Conservation (phyloP, 75 land plant genomes). For the Pinus taeda region DNA sequence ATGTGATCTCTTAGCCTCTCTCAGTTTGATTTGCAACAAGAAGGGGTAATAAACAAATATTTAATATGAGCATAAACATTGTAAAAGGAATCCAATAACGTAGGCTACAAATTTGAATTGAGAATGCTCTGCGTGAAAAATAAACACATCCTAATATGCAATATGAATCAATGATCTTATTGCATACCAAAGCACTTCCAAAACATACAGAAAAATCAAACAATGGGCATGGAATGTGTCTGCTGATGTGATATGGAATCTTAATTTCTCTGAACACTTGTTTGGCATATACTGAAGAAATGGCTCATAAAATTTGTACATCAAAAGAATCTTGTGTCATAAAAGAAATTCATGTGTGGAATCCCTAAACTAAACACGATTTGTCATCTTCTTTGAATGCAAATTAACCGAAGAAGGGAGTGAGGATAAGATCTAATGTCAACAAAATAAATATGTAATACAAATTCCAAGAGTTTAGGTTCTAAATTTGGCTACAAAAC, state of each 20-base stretch:
- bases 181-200: neutral
- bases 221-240: neutral
- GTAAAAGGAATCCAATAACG: no score
- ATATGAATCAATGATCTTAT: neutral
- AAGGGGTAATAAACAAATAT: neutral
- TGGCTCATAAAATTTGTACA: neutral
- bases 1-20: neutral
- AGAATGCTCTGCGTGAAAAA: neutral
- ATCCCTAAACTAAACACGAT: neutral
- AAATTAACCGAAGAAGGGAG: neutral
- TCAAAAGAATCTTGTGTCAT: neutral
- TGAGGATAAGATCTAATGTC: neutral
- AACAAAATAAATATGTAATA: neutral
- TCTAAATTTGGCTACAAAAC: neutral
- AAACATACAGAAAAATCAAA: neutral
- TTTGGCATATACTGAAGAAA: neutral
- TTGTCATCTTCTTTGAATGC: neutral
- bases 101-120: no score
- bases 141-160: neutral
- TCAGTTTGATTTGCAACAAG: neutral
- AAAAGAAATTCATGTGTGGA: neutral
- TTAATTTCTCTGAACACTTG: constrained; percentile 4
- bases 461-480: neutral
- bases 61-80: no score
- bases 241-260: neutral